Percentiles rank a stretch among this genome's conserved stretches.
Conservation (phyloP, 116 monocot genomes). For the Cymodocea nodosa region DNA sequence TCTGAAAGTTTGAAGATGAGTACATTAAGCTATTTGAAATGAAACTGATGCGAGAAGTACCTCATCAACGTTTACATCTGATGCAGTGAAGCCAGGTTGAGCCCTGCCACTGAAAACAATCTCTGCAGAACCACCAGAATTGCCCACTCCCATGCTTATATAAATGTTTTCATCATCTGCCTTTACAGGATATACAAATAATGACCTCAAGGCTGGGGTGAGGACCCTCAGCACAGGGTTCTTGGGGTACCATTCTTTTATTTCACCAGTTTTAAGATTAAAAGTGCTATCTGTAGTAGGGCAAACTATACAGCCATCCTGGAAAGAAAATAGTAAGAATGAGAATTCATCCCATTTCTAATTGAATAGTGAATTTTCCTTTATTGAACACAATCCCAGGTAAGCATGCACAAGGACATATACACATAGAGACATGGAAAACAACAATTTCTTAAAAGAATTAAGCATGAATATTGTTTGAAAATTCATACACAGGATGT, state of each 20-base stretch:
- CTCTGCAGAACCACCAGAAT: constrained; percentile 62
- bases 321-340: constrained; percentile 10
- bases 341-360: not conserved
- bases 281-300: constrained; percentile 94
- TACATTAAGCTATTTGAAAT: not conserved
- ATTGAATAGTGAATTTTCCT: not conserved
- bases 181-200: constrained; percentile 70
- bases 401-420: no score
- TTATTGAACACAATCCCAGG: not conserved
- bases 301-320: constrained; percentile 98
- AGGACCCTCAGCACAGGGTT: constrained; percentile 80
- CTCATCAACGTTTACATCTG: constrained; percentile 93
- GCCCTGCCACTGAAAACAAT: constrained; percentile 89
- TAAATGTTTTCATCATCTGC: constrained; percentile 64
- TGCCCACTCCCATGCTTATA: constrained; percentile 37
- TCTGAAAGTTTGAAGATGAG: not conserved
- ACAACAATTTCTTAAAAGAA: no score
- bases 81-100: constrained; percentile 82
- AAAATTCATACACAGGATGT: no score
- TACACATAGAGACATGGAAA: no score
- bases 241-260: constrained; percentile 93
- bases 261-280: constrained; percentile 73
- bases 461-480: no score
- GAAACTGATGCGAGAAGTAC: constrained; percentile 13
- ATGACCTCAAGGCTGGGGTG: constrained; percentile 63